phyloP scores from a whole-genome alignment of 2,329 filamentous ascomycete species.

The Epichloe baconii region DNA sequence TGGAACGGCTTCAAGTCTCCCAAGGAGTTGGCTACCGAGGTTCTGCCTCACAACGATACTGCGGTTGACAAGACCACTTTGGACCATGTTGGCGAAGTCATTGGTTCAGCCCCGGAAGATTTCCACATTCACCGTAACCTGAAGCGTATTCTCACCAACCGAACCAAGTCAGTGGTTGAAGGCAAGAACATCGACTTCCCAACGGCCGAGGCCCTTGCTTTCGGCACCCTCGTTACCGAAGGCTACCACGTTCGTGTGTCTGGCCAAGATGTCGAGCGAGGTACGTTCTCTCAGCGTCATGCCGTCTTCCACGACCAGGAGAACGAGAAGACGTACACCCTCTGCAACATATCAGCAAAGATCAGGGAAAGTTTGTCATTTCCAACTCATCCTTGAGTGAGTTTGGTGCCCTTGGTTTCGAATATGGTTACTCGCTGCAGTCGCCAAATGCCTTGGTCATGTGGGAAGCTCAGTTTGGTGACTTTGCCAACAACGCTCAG shows the following conservation, averaged over 20 bases:
- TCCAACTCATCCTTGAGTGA: constrained; percentile 80
- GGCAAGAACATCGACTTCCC: constrained; percentile 96
- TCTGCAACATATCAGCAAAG: constrained; percentile 73
- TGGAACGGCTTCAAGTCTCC: constrained; percentile 99
- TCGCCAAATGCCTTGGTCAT: constrained; percentile 96
- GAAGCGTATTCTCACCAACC: constrained; percentile 83
- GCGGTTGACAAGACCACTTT: constrained; percentile 61
- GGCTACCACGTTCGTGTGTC: constrained; percentile 96
- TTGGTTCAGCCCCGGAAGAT: constrained; percentile 66
- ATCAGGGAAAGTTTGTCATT: constrained; percentile 93
- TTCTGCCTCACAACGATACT: constrained; percentile 83
- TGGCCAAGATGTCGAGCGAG: constrained; percentile 97
- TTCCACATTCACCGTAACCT: constrained; percentile 91
- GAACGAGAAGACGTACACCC: constrained; percentile 83
- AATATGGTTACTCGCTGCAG: constrained; percentile 95
- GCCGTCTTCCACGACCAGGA: constrained; percentile 96
- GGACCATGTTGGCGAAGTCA: constrained; percentile 69
- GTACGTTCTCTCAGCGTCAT: constrained; percentile 97
- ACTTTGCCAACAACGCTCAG: constrained; percentile 99
- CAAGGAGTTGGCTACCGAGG: constrained; percentile 90
- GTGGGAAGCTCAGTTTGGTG: constrained; percentile 99
- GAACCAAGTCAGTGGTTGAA: constrained; percentile 83
- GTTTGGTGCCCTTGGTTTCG: constrained; percentile 73
- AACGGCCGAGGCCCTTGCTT: constrained; percentile 89
- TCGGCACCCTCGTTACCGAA: constrained; percentile 80